Conservation (phyloP, 441 rosid species). For the Pelargonium myrrhifolium region DNA sequence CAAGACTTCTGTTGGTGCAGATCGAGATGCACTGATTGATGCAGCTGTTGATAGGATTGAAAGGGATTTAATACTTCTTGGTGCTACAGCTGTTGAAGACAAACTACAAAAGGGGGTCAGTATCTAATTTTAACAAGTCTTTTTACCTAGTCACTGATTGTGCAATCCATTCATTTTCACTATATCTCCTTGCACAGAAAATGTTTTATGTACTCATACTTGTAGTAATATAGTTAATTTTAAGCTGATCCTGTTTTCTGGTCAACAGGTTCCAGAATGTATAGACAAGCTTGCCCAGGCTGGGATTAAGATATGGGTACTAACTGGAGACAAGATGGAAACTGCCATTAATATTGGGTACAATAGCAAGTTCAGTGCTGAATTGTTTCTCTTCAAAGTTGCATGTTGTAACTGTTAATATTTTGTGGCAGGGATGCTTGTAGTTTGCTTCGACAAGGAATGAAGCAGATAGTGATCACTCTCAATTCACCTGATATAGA, state of each 20-base stretch:
- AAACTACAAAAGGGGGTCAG: slow-evolving; percentile 89
- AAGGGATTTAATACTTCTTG: slow-evolving; percentile 73
- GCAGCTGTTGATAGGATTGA: slow-evolving; percentile 67
- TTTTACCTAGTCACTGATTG: not conserved
- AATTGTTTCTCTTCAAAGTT: not conserved
- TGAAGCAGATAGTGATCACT: slow-evolving; percentile 79
- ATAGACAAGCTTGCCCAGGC: slow-evolving; percentile 97
- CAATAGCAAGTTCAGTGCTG: slow-evolving; percentile 10
- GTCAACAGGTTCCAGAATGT: slow-evolving; percentile 81
- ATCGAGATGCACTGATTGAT: slow-evolving; percentile 63
- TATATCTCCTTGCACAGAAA: not conserved
- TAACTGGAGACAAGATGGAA: slow-evolving; percentile 99
- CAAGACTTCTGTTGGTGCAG: slow-evolving; percentile 54
- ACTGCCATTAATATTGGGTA: slow-evolving; percentile 98
- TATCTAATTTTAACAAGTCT: not conserved
- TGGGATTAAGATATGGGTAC: slow-evolving; percentile 91
- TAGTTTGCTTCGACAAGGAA: slow-evolving; percentile 93
- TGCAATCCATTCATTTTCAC: not conserved
- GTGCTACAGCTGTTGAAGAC: slow-evolving; percentile 93
- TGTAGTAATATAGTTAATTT: not conserved
- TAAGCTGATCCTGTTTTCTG: slow-evolving; percentile 4
- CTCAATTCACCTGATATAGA: slow-evolving; percentile 61
- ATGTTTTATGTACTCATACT: not conserved
- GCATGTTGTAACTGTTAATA: not conserved
- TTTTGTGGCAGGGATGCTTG: slow-evolving; percentile 70